Evolutionary conservation across 768 basidiomycete genomes (phyloP).

Genomic region (Harrya chromipes): DNA sequence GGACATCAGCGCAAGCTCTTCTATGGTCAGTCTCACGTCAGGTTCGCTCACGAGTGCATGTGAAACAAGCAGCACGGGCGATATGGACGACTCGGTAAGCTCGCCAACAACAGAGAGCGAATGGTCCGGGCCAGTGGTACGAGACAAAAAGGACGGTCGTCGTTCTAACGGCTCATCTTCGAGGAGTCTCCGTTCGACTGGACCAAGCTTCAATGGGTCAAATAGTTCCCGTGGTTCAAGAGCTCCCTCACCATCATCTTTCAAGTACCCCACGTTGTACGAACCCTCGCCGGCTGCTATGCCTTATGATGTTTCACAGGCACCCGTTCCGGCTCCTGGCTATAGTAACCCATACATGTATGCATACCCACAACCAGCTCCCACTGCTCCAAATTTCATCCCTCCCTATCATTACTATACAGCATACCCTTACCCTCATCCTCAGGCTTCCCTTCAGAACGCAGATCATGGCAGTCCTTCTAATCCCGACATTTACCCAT

Average conservation of each 20-base stretch:
- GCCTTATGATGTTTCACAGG: slow-evolving; percentile 32
- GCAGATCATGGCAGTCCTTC: slow-evolving; percentile 32
- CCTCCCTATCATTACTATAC: slow-evolving; percentile 41
- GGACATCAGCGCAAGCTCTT: slow-evolving; percentile 74
- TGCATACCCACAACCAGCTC: slow-evolving; percentile 41
- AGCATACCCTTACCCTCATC: slow-evolving; percentile 52
- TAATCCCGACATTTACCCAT: slow-evolving; percentile 32
- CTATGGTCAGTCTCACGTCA: slow-evolving; percentile 66
- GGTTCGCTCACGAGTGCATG: slow-evolving; percentile 59
- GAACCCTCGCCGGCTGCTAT: slow-evolving; percentile 45
- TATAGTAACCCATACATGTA: slow-evolving; percentile 36
- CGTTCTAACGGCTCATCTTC: slow-evolving; percentile 58
- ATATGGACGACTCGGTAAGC: slow-evolving; percentile 65
- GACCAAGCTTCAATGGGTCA: slow-evolving; percentile 49
- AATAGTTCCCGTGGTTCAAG: slow-evolving; percentile 68
- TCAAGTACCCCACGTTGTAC: slow-evolving; percentile 71
- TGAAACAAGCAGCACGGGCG: slow-evolving; percentile 59
- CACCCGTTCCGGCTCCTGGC: slow-evolving; percentile 27
- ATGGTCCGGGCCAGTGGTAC: slow-evolving; percentile 59
- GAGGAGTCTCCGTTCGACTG: slow-evolving; percentile 55
- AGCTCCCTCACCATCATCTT: slow-evolving; percentile 68
- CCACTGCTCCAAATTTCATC: slow-evolving; percentile 38
- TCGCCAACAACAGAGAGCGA: slow-evolving; percentile 81
- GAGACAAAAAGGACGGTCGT: slow-evolving; percentile 55
- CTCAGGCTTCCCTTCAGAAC: slow-evolving; percentile 40